A percentile compares a stretch with the other conserved stretches of the same genome.
These are phyloP conservation scores for Kingdonia uniflora DNA, from an alignment of 164 flowering plant species.

Conservation along the genomic window DNA sequence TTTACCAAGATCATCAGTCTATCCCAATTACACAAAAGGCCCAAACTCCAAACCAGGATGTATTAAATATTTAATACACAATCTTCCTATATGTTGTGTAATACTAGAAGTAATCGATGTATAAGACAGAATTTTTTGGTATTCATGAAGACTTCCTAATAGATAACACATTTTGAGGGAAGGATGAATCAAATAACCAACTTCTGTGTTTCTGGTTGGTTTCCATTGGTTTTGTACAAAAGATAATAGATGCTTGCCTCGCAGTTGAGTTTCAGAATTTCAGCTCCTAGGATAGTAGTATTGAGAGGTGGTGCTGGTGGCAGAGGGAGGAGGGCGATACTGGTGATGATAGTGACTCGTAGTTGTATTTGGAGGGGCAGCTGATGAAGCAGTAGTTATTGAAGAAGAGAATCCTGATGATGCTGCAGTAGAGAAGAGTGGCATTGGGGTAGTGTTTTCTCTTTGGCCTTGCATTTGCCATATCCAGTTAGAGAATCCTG, in stretches of 20 bases:
- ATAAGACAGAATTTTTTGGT: too few relatives aligned
- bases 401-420: constrained; percentile 89
- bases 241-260: neutral
- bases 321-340: constrained; percentile 10
- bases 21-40: too few relatives aligned
- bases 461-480: constrained; percentile 31
- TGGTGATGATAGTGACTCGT: constrained; percentile 9
- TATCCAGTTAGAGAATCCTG: constrained; percentile 27
- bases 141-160: too few relatives aligned
- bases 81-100: neutral
- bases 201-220: neutral
- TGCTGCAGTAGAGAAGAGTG: constrained; percentile 62
- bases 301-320: constrained; percentile 11
- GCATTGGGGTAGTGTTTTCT: constrained; percentile 15
- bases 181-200: neutral
- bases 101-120: neutral
- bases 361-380: constrained; percentile 21
- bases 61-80: too few relatives aligned
- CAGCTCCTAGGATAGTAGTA: constrained; percentile 16
- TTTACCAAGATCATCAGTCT: too few relatives aligned
- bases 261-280: neutral
- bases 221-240: neutral
- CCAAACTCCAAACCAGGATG: too few relatives aligned
- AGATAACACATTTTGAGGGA: neutral
- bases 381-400: constrained; percentile 19